Percentiles rank a stretch among this genome's conserved stretches.
phyloP scores from a whole-genome alignment of 75 land plant species.

The Selaginella moellendorffii region DNA sequence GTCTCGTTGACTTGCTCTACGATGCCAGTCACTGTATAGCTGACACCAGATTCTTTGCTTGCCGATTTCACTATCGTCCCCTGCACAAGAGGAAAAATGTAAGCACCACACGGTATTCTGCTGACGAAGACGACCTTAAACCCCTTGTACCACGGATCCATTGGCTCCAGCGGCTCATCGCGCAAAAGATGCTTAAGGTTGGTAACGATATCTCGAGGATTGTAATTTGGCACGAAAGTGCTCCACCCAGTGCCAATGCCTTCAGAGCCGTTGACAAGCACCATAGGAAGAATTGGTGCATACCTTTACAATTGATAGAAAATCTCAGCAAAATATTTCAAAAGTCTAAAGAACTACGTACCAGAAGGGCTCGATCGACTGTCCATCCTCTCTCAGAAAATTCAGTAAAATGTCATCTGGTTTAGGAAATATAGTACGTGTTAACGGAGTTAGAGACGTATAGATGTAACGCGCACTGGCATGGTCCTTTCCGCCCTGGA shows the following conservation, averaged over 20 bases:
- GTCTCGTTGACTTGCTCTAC: constrained; percentile 70
- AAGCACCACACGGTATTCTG: too few relatives aligned
- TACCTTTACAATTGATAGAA: constrained; percentile 41
- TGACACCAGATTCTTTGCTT: constrained; percentile 50
- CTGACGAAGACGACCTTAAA: too few relatives aligned
- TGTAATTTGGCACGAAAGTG: constrained; percentile 85
- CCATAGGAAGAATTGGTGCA: constrained; percentile 71
- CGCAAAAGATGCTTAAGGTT: constrained; percentile 54
- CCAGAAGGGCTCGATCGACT: constrained; percentile 85
- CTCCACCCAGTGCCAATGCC: constrained; percentile 99
- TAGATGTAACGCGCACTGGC: constrained; percentile 8
- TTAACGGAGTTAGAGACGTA: not conserved
- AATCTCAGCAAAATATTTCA: too few relatives aligned
- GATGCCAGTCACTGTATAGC: constrained; percentile 62
- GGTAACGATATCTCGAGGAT: constrained; percentile 80
- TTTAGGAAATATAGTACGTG: constrained; percentile 8
- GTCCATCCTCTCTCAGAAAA: constrained; percentile 86
- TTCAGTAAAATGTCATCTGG: constrained; percentile 77
- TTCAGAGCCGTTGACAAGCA: constrained; percentile 96
- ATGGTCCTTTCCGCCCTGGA: not conserved
- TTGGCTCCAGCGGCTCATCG: constrained; percentile 60
- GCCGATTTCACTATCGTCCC: constrained; percentile 74
- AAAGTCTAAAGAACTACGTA: constrained; percentile 18
- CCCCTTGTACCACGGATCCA: constrained; percentile 98
- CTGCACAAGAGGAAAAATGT: constrained; percentile 16